Evolutionary conservation across 2,329 filamentous ascomycete genomes (phyloP), one percentile per base, ranked within the genome.

Genomic region (Aspergillus hortae): DNA sequence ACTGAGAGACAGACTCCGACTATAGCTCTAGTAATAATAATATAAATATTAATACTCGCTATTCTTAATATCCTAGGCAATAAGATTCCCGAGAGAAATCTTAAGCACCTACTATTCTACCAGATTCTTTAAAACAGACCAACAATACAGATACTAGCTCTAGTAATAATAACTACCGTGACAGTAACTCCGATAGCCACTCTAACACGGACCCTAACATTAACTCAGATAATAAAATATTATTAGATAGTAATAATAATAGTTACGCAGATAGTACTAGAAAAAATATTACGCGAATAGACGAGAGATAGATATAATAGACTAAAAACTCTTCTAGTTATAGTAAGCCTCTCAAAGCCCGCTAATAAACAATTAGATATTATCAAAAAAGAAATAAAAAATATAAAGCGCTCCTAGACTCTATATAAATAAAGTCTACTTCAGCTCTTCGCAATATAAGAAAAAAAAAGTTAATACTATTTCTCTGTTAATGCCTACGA

Each of bases 391-490:
- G 41, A 9, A 44, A 44, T 17, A 44, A 44, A 17, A 44, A 44
- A 44, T 44, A 44, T 17, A 44, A 9, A 17, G 17, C 17, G 41
- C 17, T 44, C 17, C 41, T 17, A 23, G 41, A 44, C 41, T 47
- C 45, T 9, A 11, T 38, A 17, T 47, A 32, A 32, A 32, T 15
- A 10, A 17, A 47, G 10, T 32, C 45, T 47, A 32, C n/a, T 38
- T 19, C 45, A 19, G 45, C 45, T 19, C 45, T 47, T 47, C 45
- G 32, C 45, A 23, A 19, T 25, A 32, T 32, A 21, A 23, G 45
- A 32, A 47, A 47, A 23, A 19, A n/a, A 7, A 32, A 47, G 14
- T 47, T 47, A 32, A 47, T 32, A 6, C 45, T 47, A 32, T 38
- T 47, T 32, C 15, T 38, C 19, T 19, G 32, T 38, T 47, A 32